Percentiles rank a stretch among this genome's conserved stretches.
Evolutionary conservation across 306 rosid genomes (phyloP).

Genomic region (Prunus kanzakura): DNA sequence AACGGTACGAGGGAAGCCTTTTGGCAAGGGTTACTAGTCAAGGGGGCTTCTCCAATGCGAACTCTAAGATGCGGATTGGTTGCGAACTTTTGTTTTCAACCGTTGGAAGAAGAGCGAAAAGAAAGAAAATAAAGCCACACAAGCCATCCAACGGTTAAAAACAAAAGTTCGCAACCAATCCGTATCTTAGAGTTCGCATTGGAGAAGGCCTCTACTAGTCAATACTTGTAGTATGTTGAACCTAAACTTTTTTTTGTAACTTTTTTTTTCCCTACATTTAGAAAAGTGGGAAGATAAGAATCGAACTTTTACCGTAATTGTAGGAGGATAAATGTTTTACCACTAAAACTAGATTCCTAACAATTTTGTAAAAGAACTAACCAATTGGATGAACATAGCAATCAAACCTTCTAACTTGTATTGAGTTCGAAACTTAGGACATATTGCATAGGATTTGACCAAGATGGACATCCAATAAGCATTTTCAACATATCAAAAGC

Average conservation of each 20-base stretch:
- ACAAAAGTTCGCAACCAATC: too few relatives aligned
- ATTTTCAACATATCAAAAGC: neutral
- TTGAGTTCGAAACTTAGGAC: neutral
- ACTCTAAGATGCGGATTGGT: too few relatives aligned
- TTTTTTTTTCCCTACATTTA: neutral
- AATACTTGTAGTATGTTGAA: neutral
- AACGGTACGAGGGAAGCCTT: too few relatives aligned
- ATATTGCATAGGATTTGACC: neutral
- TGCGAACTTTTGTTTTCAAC: too few relatives aligned
- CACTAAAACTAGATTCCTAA: neutral
- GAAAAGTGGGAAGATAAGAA: neutral
- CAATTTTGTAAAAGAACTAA: neutral
- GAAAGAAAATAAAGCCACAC: too few relatives aligned
- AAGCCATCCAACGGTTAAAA: too few relatives aligned
- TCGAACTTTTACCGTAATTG: neutral
- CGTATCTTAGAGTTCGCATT: too few relatives aligned
- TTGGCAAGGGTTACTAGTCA: too few relatives aligned
- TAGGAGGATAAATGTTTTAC: neutral
- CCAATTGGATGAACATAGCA: neutral
- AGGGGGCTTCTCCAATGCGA: too few relatives aligned
- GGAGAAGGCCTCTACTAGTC: too few relatives aligned
- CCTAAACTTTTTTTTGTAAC: neutral
- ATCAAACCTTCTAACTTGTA: neutral
- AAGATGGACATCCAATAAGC: neutral
- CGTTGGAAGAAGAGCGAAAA: too few relatives aligned